A percentile compares a stretch with the other conserved stretches of the same genome.
Conservation (phyloP, 345 rosid genomes). For the Pugionium dolabratum region DNA sequence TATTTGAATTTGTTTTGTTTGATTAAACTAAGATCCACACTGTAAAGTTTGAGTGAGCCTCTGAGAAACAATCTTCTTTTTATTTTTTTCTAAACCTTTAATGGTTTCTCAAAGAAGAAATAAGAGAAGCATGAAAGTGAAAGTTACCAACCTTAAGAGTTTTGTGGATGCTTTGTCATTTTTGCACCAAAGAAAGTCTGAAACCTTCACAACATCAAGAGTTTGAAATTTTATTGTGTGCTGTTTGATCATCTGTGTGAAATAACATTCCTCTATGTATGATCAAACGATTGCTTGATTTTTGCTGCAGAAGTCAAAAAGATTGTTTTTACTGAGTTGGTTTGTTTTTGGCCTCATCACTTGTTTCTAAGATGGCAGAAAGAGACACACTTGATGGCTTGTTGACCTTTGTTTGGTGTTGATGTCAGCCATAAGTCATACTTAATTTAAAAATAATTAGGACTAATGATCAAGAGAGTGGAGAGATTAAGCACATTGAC, state of each 20-base stretch:
- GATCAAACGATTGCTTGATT: neutral
- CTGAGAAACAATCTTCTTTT: constrained; percentile 12
- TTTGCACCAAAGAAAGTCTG: constrained; percentile 16
- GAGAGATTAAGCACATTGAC: constrained; percentile 22
- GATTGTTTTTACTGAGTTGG: constrained; percentile 1
- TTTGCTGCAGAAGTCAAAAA: neutral
- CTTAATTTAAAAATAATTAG: constrained; percentile 4
- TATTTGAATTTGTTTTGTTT: constrained; percentile 10
- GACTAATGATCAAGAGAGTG: constrained; percentile 31
- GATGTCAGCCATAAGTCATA: constrained; percentile 16
- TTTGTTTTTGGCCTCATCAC: constrained; percentile 16
- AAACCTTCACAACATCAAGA: neutral
- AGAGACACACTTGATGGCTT: constrained; percentile 24
- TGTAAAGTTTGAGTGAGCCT: constrained; percentile 10
- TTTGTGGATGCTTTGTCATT: constrained; percentile 35
- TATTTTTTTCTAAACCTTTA: constrained; percentile 10
- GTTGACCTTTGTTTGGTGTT: constrained; percentile 21
- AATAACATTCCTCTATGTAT: neutral
- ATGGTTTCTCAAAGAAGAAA: constrained; percentile 1
- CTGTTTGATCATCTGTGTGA: neutral
- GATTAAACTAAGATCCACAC: constrained; percentile 6
- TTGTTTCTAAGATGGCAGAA: neutral
- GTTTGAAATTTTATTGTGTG: neutral
- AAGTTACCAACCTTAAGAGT: constrained; percentile 25
- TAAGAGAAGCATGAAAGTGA: constrained; percentile 34